Conservation (phyloP, 306 rosid genomes). For the Glycine latifolia region DNA sequence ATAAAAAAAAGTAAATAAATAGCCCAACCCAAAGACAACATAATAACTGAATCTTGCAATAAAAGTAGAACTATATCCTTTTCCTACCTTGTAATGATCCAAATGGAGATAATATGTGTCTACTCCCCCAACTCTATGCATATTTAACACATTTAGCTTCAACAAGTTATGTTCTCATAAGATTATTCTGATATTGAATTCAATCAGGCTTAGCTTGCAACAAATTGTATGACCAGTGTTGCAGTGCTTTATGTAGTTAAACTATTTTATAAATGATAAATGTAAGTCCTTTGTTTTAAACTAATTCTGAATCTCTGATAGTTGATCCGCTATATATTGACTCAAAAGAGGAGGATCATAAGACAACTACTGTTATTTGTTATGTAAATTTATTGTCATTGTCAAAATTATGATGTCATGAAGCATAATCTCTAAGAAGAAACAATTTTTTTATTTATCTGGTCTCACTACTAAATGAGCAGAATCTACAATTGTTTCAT, state of each 20-base stretch:
- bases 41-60: neutral
- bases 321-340: neutral
- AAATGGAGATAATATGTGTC: neutral
- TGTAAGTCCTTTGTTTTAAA: neutral
- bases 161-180: too few relatives aligned
- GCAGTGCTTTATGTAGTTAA: too few relatives aligned
- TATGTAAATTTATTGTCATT: neutral
- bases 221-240: too few relatives aligned
- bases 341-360: neutral
- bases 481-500: neutral
- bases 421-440: neutral
- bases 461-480: neutral
- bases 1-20: neutral
- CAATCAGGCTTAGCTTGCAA: too few relatives aligned
- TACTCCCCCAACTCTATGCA: neutral
- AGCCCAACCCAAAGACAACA: neutral
- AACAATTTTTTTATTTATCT: neutral
- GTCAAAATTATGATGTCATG: constrained; percentile 3
- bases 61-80: neutral
- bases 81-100: too few relatives aligned
- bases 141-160: neutral
- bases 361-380: neutral
- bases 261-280: neutral
- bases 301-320: neutral
- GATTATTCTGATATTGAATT: too few relatives aligned